These are phyloP conservation scores for Diutina pseudorugosa DNA, from an alignment of 1,139 yeast genomes.

Conservation along the genomic window DNA sequence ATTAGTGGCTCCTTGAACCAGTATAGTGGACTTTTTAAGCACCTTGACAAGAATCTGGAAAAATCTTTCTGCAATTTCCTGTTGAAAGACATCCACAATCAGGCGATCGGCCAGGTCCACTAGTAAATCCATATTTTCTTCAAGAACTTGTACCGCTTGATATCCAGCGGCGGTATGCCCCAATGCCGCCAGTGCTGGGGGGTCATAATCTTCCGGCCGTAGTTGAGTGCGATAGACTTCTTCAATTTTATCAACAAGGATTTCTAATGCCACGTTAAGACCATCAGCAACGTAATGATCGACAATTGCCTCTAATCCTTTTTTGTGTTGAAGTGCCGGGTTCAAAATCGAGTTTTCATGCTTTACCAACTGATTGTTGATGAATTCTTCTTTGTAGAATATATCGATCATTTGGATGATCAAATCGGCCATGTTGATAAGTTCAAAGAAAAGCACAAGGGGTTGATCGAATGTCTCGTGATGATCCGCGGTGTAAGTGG, in stretches of 20 bases:
- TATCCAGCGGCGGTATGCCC: conserved; percentile 56
- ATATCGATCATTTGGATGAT: conserved; percentile 89
- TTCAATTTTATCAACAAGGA: conserved; percentile 65
- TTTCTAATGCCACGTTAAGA: conserved; percentile 78
- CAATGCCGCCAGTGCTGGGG: conserved; percentile 10
- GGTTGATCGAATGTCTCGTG: conserved; percentile 37
- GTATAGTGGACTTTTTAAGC: conserved; percentile 54
- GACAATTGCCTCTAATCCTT: conserved; percentile 64
- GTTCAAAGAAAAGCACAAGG: conserved; percentile 72
- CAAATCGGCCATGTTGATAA: conserved; percentile 85
- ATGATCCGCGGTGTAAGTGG: background rate
- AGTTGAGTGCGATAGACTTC: conserved; percentile 18
- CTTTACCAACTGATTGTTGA: conserved; percentile 46
- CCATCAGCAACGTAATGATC: conserved; percentile 93
- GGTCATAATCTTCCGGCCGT: conserved; percentile 23
- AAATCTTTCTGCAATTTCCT: conserved; percentile 83
- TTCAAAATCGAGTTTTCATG: conserved; percentile 67
- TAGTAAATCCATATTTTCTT: conserved; percentile 63
- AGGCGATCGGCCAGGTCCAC: conserved; percentile 81
- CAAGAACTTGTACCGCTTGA: conserved; percentile 48
- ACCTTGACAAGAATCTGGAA: conserved; percentile 68
- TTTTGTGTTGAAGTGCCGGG: conserved; percentile 70
- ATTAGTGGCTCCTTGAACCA: conserved; percentile 73
- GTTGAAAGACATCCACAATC: conserved; percentile 84
- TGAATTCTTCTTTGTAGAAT: conserved; percentile 78